A percentile compares a stretch with the other conserved stretches of the same genome.
phyloP scores from a whole-genome alignment of 2,329 filamentous ascomycete species.

The Trichoderma sp. region DNA sequence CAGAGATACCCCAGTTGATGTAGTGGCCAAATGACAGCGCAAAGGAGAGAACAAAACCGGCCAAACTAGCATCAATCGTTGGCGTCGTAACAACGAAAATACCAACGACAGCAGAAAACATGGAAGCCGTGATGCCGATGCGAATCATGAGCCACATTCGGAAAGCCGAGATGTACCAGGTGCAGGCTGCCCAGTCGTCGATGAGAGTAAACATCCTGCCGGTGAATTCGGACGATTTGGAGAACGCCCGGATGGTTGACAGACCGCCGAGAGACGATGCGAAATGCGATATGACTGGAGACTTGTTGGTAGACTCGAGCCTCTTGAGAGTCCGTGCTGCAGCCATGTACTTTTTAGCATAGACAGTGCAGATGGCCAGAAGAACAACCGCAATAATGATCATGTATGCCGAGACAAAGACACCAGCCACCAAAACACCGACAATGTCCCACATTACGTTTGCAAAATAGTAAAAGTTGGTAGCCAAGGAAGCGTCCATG shows the following conservation, averaged over 20 bases:
- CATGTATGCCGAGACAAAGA: constrained; percentile 19
- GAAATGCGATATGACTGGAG: constrained; percentile 15
- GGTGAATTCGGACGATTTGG: constrained; percentile 2
- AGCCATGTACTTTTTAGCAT: constrained; percentile 11
- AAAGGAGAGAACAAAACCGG: constrained; percentile 16
- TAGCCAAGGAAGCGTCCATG: constrained; percentile 16
- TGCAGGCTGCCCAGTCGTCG: constrained; percentile 19
- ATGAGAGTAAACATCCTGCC: constrained; percentile 8
- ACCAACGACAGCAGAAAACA: constrained; percentile 12
- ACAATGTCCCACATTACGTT: constrained; percentile 3
- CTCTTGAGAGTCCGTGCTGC: constrained; percentile 17
- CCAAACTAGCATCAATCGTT: constrained; percentile 4
- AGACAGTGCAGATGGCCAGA: neutral
- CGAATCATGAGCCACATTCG: constrained; percentile 19
- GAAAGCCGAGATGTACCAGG: constrained; percentile 6
- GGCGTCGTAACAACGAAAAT: constrained; percentile 9
- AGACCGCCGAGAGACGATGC: constrained; percentile 11
- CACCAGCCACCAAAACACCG: constrained; percentile 11
- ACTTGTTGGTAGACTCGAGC: constrained; percentile 19
- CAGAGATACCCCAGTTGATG: constrained; percentile 18
- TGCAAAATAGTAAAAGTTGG: constrained; percentile 16
- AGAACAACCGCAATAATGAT: constrained; percentile 6
- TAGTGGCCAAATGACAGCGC: constrained; percentile 11
- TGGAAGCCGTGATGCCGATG: constrained; percentile 14
- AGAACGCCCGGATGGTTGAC: constrained; percentile 10